Base-by-base conservation (phyloP, 23 red algal genomes). In the Gracilaria vermiculophylla region DNA sequence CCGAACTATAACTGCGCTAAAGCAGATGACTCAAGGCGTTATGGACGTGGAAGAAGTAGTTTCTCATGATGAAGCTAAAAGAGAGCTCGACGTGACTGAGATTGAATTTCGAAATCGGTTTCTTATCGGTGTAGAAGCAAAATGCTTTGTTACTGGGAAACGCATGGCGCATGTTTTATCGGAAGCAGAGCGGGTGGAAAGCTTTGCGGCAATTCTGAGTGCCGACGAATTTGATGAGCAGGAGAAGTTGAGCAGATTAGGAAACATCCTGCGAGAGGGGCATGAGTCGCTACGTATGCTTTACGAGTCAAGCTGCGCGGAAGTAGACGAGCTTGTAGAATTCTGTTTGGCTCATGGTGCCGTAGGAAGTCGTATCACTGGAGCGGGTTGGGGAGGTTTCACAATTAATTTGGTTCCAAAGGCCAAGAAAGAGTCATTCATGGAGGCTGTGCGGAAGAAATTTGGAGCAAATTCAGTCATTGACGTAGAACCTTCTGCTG, bases 381-480 rank as follows among this genome's bases (percentile, higher is more conserved):
- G 86, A 10, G 87, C 87, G 17, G 87, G 87, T 2, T 91, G 87
- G 87, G 87, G 87, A 34, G 87, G 87, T 19, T 91, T 53, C 45
- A 91, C 87, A 54, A 66, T 91, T 50, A 91, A 72, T 72, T 20
- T 91, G 12, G 87, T 91, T 27, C 47, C 76, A 3, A 54, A 24
- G n/a, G 56, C 69, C 9, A 66, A 56, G 14, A 43, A 53, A 12
- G 37, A 31, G 19, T 9, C 41, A 7, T 91, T 91, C 50, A 25
- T 80, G 20, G n/a, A 69, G 33, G 20, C 10, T 57, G 47, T 91
- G 20, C 40, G 14, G 12, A 43, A 29, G 25, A 31, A 54, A 62
- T 37, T 69, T 55, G 86, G 87, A 40, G 20, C 40, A 25, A 60
- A 53, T 17, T 31, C 73, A 12, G 87, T 91, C 39, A 57, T 91